Evolutionary conservation across 345 rosid species (phyloP), one percentile per base, ranked within the genome.

Genomic region (Streptanthus diversifolius): DNA sequence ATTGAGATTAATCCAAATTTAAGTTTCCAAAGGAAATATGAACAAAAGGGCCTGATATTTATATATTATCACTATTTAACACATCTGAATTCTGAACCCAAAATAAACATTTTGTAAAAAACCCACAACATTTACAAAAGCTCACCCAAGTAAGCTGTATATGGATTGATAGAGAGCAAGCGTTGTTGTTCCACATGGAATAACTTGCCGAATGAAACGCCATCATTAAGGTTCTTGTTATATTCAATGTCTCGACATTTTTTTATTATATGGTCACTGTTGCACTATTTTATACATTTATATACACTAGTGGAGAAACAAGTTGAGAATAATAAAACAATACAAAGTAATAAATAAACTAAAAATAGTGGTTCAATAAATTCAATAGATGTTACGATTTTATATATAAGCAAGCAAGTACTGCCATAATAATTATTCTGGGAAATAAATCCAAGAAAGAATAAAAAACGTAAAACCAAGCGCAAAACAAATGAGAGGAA

Each of bases 401-500:
- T 49, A 14, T 43, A 47, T 17, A 52, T 12, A 40, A 57, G 57
- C 8, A n/a, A 32, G 36, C 43, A 8, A 32, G 25, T 8, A 11
- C 9, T 32, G 25, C 24, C 29, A 19, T 19, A 10, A 18, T 18
- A n/a, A 35, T 21, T 0, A 33, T 12, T 55, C 45, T 44, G 71
- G 21, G 32, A 45, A 44, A 73, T 19, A 47, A 49, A 25, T 35
- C 11, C 17, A 44, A 55, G 61, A 36, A 41, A 35, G 1, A 19
- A 12, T 30, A 43, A 3, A 2, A 10, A 43, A 21, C 47, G 35
- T 0, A 11, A 17, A 17, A 44, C 10, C 9, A 6, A 53, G 17
- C 33, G 30, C 57, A 32, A 15, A 66, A 51, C 13, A 29, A 19
- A 75, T 75, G 79, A 68, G 43, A 68, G 58, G 79, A 53, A 61